A percentile compares a stretch with the other conserved stretches of the same genome.
phyloP scores from a whole-genome alignment of 192 early-diverging fungal genomes.

The Umbelopsis sp. region DNA sequence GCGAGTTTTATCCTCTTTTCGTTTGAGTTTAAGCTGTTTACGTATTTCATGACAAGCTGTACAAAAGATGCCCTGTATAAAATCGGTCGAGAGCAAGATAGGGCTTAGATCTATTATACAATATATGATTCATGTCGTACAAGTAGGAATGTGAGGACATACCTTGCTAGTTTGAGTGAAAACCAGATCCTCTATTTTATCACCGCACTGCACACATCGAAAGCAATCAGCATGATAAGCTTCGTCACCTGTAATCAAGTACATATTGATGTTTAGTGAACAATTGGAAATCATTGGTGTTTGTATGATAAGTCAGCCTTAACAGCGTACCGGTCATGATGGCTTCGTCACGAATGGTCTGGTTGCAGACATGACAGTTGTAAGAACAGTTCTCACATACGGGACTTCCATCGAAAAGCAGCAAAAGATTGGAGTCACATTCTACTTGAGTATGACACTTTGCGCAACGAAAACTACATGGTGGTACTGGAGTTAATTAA shows the following conservation, averaged over 20 bases:
- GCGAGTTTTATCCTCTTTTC: constrained; percentile 42
- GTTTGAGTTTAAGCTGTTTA: constrained; percentile 63
- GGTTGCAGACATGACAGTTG: constrained; percentile 72
- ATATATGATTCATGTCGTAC: neutral
- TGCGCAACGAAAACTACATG: constrained; percentile 71
- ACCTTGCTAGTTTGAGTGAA: constrained; percentile 83
- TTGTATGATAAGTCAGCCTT: neutral
- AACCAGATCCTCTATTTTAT: constrained; percentile 75
- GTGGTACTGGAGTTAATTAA: neutral
- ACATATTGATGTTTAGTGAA: constrained; percentile 3
- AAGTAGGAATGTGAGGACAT: neutral
- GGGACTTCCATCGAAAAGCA: constrained; percentile 81
- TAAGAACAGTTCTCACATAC: constrained; percentile 86
- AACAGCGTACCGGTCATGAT: constrained; percentile 71
- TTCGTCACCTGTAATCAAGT: constrained; percentile 57
- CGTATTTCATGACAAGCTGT: constrained; percentile 73
- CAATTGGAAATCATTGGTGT: constrained; percentile 1
- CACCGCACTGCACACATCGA: constrained; percentile 73
- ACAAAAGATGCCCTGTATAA: constrained; percentile 70
- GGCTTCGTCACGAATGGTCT: constrained; percentile 80
- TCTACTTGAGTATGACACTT: constrained; percentile 78
- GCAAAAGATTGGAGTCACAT: constrained; percentile 76
- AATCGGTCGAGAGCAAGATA: neutral
- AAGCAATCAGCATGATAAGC: constrained; percentile 85
- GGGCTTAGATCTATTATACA: neutral